Conservation (phyloP, 306 rosid genomes). For the Fagus crenata region DNA sequence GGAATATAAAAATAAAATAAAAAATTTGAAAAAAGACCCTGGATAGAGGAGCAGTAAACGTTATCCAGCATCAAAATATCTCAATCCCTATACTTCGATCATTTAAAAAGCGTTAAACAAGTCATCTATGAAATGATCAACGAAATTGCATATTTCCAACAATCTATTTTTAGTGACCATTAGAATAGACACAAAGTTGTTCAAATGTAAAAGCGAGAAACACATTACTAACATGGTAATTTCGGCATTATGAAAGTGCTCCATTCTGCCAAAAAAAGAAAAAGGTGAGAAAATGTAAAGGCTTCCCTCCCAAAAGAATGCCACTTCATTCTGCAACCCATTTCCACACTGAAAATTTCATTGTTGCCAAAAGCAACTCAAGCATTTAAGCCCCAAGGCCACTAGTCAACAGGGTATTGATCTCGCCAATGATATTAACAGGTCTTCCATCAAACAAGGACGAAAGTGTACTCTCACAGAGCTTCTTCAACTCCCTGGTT, state of each 20-base stretch:
- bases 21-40: background rate
- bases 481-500: conserved; percentile 76
- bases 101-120: background rate
- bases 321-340: background rate
- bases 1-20: too few relatives aligned
- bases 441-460: conserved; percentile 94
- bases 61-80: background rate
- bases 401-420: conserved; percentile 58
- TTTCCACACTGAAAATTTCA: conserved; percentile 22
- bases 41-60: background rate
- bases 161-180: background rate
- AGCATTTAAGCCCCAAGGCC: conserved; percentile 56
- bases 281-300: background rate
- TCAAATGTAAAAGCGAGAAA: background rate
- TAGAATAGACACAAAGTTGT: background rate
- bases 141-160: background rate
- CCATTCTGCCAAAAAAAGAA: background rate
- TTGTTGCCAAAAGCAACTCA: background rate
- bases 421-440: conserved; percentile 92
- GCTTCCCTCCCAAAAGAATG: background rate
- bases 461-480: conserved; percentile 70
- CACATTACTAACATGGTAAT: background rate
- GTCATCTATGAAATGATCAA: background rate
- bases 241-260: too few relatives aligned
- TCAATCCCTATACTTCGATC: background rate